Percentiles rank a stretch among this genome's conserved stretches.
Evolutionary conservation across 306 rosid genomes (phyloP).

Genomic region (Aeschynomene evenia): DNA sequence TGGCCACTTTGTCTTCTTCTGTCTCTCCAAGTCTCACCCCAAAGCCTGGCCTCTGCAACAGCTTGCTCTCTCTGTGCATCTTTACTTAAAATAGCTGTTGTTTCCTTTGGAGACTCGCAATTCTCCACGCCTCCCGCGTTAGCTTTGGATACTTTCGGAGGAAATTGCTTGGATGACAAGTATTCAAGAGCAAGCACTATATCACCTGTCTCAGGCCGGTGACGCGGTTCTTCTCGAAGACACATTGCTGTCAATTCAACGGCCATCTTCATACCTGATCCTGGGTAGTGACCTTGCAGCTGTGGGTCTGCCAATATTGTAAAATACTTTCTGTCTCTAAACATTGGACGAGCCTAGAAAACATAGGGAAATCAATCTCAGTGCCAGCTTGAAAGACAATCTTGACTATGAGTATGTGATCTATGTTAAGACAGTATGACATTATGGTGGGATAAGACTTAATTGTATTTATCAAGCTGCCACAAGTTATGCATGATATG

Average conservation of each 20-base stretch:
- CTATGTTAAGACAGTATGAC: too few relatives aligned
- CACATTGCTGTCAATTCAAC: conserved; percentile 47
- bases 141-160: neutral
- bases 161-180: conserved; percentile 32
- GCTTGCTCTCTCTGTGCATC: conserved; percentile 38
- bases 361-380: conserved; percentile 13
- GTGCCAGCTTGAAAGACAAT: conserved; percentile 1
- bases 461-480: neutral
- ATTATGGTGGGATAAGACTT: too few relatives aligned
- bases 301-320: conserved; percentile 37
- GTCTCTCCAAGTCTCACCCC: conserved; percentile 47
- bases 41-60: conserved; percentile 50
- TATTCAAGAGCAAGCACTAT: conserved; percentile 39
- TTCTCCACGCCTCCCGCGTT: neutral
- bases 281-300: conserved; percentile 32
- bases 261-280: conserved; percentile 26
- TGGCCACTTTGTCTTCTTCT: conserved; percentile 33
- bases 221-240: conserved; percentile 41
- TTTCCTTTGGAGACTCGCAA: conserved; percentile 27
- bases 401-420: neutral
- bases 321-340: conserved; percentile 29
- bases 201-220: conserved; percentile 41
- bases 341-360: conserved; percentile 42
- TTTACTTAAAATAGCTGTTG: neutral
- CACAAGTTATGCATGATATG: neutral